Conservation (phyloP, 2,329 filamentous ascomycete species). For the Didymella lethalis region DNA sequence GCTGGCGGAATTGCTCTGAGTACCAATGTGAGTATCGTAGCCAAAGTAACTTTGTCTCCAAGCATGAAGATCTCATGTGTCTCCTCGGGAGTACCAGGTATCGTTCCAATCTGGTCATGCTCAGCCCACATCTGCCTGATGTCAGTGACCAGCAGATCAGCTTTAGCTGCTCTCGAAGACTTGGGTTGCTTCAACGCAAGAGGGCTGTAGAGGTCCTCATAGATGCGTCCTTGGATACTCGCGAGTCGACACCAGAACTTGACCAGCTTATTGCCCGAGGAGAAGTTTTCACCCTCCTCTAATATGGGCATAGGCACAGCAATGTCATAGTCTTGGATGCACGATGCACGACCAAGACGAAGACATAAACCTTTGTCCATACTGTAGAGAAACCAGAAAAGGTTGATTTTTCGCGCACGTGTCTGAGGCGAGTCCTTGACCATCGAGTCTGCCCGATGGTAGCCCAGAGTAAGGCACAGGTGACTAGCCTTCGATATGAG, state of each 20-base stretch:
- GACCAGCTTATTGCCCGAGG: constrained; percentile 19
- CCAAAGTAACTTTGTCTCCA: constrained; percentile 47
- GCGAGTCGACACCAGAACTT: constrained; percentile 14
- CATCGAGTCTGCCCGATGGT: constrained; percentile 37
- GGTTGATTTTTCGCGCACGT: constrained; percentile 21
- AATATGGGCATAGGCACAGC: constrained; percentile 24
- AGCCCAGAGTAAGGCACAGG: constrained; percentile 47
- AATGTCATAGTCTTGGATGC: constrained; percentile 47
- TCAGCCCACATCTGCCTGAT: constrained; percentile 18
- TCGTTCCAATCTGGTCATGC: constrained; percentile 11
- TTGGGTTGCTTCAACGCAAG: constrained; percentile 24
- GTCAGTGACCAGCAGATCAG: constrained; percentile 21
- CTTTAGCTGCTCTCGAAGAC: constrained; percentile 12
- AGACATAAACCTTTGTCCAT: constrained; percentile 52
- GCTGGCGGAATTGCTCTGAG: constrained; percentile 41
- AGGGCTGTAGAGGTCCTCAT: constrained; percentile 49
- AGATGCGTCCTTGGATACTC: constrained; percentile 44
- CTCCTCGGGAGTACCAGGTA: constrained; percentile 31
- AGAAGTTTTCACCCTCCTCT: constrained; percentile 22
- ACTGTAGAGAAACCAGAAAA: constrained; percentile 51
- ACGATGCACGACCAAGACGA: constrained; percentile 47
- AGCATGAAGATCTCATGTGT: constrained; percentile 40
- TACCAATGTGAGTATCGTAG: constrained; percentile 48
- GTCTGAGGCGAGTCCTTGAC: constrained; percentile 12
- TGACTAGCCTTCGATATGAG: constrained; percentile 50